Evolutionary conservation across 257 asterid species (phyloP).

Genomic region (Rauvolfia tetraphylla): DNA sequence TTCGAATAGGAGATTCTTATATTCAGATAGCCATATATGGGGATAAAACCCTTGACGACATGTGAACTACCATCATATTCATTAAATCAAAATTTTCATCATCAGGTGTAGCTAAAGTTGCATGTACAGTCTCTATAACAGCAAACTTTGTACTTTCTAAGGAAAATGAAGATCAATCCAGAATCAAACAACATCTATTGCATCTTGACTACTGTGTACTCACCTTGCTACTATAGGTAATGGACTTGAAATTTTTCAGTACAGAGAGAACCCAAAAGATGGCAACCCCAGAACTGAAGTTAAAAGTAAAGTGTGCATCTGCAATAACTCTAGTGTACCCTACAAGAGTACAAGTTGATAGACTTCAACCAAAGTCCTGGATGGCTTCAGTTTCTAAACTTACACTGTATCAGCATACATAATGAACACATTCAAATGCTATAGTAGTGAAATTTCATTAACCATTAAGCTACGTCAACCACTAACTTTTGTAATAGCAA

Average conservation of each 20-base stretch:
- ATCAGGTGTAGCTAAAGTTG: slow-evolving; percentile 6
- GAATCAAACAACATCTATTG: not conserved
- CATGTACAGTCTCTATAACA: not conserved
- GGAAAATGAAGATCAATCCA: not conserved
- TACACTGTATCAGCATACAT: not conserved
- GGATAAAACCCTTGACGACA: slow-evolving; percentile 31
- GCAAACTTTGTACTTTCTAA: not conserved
- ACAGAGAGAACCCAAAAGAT: not conserved
- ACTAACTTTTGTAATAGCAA: not conserved
- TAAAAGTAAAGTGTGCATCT: not conserved
- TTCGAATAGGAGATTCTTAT: slow-evolving; percentile 6
- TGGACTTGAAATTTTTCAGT: not conserved
- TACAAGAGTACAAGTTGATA: not conserved
- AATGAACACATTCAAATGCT: not conserved
- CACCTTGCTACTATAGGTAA: not conserved
- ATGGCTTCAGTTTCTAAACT: not conserved
- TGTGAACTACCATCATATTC: slow-evolving; percentile 4
- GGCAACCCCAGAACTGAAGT: not conserved
- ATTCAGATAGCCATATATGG: slow-evolving; percentile 19
- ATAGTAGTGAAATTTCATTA: not conserved
- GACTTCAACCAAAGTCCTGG: not conserved
- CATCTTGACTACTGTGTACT: not conserved
- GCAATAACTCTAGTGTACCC: not conserved
- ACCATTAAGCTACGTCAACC: not conserved
- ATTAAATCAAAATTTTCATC: slow-evolving; percentile 1